phyloP scores from a whole-genome alignment of 768 basidiomycete genomes.

The Naganishia vaughanmartiniae region DNA sequence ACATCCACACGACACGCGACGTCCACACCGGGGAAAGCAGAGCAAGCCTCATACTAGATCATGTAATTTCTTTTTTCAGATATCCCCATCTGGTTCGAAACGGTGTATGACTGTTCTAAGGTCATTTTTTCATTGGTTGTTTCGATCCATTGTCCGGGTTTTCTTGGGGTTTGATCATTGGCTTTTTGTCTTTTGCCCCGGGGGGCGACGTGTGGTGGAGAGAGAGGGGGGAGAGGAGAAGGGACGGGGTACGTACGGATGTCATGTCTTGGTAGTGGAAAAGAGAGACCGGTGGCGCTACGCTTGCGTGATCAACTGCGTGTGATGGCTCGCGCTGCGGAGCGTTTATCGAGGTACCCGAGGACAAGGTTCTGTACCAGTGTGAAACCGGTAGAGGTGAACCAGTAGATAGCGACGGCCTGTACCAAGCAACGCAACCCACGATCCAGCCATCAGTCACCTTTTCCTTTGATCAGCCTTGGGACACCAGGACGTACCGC shows the following conservation, averaged over 20 bases:
- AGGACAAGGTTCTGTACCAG: conserved; percentile 48
- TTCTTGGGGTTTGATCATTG: conserved; percentile 30
- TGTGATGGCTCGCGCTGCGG: not conserved
- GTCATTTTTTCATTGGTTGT: not conserved
- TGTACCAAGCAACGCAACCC: conserved; percentile 21
- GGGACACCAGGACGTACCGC: conserved; percentile 40
- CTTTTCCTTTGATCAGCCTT: not conserved
- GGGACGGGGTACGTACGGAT: not conserved
- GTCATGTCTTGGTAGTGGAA: not conserved
- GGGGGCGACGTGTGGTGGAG: not conserved
- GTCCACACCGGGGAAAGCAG: no score
- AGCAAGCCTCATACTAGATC: conserved; percentile 23
- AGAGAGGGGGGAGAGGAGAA: not conserved
- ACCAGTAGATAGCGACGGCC: conserved; percentile 53
- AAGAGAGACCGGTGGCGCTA: not conserved
- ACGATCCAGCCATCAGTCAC: not conserved
- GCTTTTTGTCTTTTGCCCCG: not conserved
- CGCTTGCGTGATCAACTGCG: not conserved
- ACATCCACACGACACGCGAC: not conserved
- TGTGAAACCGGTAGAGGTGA: conserved; percentile 49
- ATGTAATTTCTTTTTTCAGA: conserved; percentile 18
- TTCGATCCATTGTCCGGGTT: conserved; percentile 25
- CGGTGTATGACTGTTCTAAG: not conserved
- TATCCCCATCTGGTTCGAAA: conserved; percentile 22
- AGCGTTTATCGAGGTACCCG: conserved; percentile 8